phyloP scores from a whole-genome alignment of 345 rosid species.

The Capsella bursapastoris region DNA sequence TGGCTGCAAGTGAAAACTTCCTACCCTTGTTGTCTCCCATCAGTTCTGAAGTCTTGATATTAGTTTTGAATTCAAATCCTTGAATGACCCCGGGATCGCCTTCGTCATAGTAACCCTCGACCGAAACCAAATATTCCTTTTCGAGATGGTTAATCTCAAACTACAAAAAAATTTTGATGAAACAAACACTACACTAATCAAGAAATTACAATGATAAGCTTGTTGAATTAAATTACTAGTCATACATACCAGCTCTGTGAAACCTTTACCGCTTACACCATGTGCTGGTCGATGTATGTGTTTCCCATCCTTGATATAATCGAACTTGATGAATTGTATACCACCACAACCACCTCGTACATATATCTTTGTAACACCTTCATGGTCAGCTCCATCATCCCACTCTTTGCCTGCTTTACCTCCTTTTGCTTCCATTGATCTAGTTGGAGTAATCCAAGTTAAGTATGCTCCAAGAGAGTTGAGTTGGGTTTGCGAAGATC shows the following conservation, averaged over 20 bases:
- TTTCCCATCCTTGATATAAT: too few species aligned
- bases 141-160: background rate
- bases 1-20: background rate
- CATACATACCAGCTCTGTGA: background rate
- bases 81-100: background rate
- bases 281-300: too few species aligned
- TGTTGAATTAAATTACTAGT: too few species aligned
- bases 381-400: too few species aligned
- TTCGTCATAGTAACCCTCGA: background rate
- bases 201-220: too few species aligned
- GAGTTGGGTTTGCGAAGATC: background rate
- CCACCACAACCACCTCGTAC: too few species aligned
- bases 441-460: background rate
- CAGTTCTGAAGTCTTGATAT: background rate
- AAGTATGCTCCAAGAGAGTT: constrained; percentile 4
- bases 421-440: background rate
- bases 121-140: background rate
- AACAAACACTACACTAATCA: too few species aligned
- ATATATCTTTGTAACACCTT: too few species aligned
- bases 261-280: background rate
- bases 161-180: too few species aligned
- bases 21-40: background rate
- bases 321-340: too few species aligned
- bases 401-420: background rate
- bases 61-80: background rate